phyloP scores from a whole-genome alignment of 345 rosid genomes.

The Fremontodendron californicum region DNA sequence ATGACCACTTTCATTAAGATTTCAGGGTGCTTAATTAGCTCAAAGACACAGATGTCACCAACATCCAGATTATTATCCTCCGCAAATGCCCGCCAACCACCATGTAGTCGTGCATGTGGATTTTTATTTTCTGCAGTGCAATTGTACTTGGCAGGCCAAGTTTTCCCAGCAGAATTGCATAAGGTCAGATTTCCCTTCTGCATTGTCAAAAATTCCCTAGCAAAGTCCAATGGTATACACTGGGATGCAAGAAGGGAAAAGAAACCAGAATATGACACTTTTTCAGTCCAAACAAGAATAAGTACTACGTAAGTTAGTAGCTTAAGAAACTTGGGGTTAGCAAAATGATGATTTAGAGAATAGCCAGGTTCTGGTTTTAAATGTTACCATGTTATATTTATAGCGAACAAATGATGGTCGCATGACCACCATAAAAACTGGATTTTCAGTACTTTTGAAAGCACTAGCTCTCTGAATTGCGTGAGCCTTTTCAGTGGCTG shows the following conservation, averaged over 20 bases:
- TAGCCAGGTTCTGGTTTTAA: background rate
- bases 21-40: background rate
- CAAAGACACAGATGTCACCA: slow-evolving; percentile 9
- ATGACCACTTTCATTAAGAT: background rate
- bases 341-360: background rate
- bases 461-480: slow-evolving; percentile 15
- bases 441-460: slow-evolving; percentile 21
- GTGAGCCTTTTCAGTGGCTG: background rate
- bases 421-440: slow-evolving; percentile 22
- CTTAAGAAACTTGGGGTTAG: background rate
- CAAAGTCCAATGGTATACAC: background rate
- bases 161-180: background rate
- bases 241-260: background rate
- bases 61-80: slow-evolving; percentile 1
- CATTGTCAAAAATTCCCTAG: background rate
- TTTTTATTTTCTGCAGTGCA: background rate
- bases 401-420: slow-evolving; percentile 10
- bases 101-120: background rate
- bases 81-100: slow-evolving; percentile 5
- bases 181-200: background rate
- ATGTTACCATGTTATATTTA: background rate
- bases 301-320: background rate
- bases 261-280: background rate
- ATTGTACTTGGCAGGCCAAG: background rate
- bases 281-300: background rate